Base-by-base conservation (phyloP, 2,329 filamentous ascomycete species). In the Penicillium sp. region DNA sequence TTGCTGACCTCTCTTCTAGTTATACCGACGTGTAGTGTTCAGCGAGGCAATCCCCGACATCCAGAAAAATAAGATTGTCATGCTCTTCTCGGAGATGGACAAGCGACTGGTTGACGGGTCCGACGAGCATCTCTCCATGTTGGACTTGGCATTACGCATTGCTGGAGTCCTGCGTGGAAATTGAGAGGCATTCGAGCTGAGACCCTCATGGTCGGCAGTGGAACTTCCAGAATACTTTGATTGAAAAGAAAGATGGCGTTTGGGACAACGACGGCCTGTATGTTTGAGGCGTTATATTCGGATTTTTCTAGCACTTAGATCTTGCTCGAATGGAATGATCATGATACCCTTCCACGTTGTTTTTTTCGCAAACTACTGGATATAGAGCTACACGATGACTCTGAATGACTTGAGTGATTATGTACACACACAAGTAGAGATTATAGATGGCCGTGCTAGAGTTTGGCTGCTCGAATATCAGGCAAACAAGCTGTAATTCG, bases 81-180 rank as follows among this genome's bases (percentile, higher is more conserved):
- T 90, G 59, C 81, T 93, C 4, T 99, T 99, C 70, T 97, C 92
- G 0, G 92, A 97, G 73, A 82, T 93, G 28, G 94, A 99, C 71
- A 97, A 97, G 80, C 84, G 94, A 61, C 76, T 99, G 44, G 88
- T 96, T 6, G 95, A 99, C 73, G 94, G 94, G 9, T 89, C 92
- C 2, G 94, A 99, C 69, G 94, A 99, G 76, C 93, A 99, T 71
- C 78, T 99, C 25, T 91, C 90, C 1, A 88, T 97, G 56, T 77
- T 99, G 31, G 93, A 99, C 73, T 71, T 97, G 61, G 82, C 88
- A 7, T 80, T 97, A 69, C 86, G 90, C 67, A 88, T 96, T 77
- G 90, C 90, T 0, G 84, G 83, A 30, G 86, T 94, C 55, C 70
- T 96, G 70, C 80, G 69, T 9, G 67, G 65, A 49, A 58, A 60